phyloP scores from a whole-genome alignment of 2,329 filamentous ascomycete species.

The Beauveria australis region DNA sequence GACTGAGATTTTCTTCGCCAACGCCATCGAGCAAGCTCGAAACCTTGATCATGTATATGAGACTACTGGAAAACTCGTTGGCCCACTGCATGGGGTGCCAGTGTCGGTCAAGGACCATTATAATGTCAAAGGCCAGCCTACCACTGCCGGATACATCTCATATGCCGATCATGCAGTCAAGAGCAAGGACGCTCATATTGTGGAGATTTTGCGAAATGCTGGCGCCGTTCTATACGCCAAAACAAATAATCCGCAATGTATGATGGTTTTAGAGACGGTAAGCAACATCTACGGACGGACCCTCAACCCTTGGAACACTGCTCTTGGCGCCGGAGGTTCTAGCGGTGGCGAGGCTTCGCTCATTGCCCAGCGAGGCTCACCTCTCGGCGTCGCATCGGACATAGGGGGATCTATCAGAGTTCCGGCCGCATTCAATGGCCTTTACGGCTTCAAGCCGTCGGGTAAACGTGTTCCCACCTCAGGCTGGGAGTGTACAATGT shows the following conservation, averaged over 20 bases:
- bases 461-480: conserved; percentile 14
- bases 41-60: not conserved
- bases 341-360: conserved; percentile 44
- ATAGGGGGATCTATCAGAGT: conserved; percentile 24
- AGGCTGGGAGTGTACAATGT: conserved; percentile 13
- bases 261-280: conserved; percentile 44
- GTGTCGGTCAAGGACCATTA: conserved; percentile 28
- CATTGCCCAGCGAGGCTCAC: conserved; percentile 25
- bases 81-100: conserved; percentile 53
- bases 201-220: conserved; percentile 47
- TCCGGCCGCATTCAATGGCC: conserved; percentile 23
- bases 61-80: conserved; percentile 10
- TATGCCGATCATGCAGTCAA: conserved; percentile 39
- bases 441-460: conserved; percentile 17
- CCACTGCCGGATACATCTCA: conserved; percentile 47
- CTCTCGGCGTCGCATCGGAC: conserved; percentile 25
- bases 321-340: conserved; percentile 53
- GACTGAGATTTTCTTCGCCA: not conserved
- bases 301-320: conserved; percentile 51
- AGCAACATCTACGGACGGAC: conserved; percentile 55
- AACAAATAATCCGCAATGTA: conserved; percentile 54
- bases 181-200: conserved; percentile 44
- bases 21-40: not conserved
- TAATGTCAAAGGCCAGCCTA: conserved; percentile 41
- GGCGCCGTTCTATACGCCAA: conserved; percentile 62